Conservation (phyloP, 2,329 filamentous ascomycete species). For the Trichoderma sp. region DNA sequence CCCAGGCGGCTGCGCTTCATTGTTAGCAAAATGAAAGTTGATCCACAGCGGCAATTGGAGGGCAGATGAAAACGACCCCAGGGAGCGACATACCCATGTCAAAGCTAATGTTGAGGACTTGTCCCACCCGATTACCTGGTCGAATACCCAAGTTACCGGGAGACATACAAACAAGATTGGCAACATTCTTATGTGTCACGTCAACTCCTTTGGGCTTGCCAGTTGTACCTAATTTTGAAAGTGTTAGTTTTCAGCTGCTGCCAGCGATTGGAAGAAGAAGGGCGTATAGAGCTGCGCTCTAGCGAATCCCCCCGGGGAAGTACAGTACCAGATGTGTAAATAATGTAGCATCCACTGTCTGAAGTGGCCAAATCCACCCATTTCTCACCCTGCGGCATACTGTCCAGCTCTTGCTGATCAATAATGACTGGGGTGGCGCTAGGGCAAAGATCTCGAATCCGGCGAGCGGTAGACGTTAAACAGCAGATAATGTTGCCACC, state of each 20-base stretch:
- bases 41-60: conserved; percentile 28
- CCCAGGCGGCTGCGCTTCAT: conserved; percentile 57
- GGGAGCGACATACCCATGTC: conserved; percentile 57
- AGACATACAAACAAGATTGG: conserved; percentile 55
- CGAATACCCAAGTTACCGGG: conserved; percentile 57
- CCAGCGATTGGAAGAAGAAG: not conserved
- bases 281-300: not conserved
- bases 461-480: conserved; percentile 45
- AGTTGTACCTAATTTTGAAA: conserved; percentile 49
- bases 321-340: conserved; percentile 57
- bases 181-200: conserved; percentile 58
- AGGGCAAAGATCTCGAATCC: conserved; percentile 38
- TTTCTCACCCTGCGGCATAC: conserved; percentile 23
- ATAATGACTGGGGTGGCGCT: conserved; percentile 37
- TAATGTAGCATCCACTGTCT: conserved; percentile 50
- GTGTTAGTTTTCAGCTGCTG: conserved; percentile 12
- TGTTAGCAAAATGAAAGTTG: conserved; percentile 25
- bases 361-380: conserved; percentile 42
- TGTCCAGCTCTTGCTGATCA: conserved; percentile 33
- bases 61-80: not conserved
- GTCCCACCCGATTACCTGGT: conserved; percentile 56
- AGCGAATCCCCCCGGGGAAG: not conserved
- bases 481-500: conserved; percentile 52
- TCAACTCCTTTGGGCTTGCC: conserved; percentile 63
- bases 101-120: conserved; percentile 62